Evolutionary conservation across 257 asterid genomes (phyloP).

Genomic region (Nicotiana otophora): DNA sequence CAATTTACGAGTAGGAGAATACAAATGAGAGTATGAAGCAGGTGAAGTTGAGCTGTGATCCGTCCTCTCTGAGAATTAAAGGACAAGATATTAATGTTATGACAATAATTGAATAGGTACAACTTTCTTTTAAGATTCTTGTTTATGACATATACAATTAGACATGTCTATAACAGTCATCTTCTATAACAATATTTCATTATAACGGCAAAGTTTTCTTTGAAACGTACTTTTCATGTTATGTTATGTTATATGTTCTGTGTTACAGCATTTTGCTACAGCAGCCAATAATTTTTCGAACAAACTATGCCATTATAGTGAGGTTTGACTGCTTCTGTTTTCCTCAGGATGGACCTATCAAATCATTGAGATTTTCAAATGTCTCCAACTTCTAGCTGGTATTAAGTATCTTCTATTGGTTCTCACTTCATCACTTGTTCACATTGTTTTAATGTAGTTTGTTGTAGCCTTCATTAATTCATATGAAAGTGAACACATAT

Average conservation of each 20-base stretch:
- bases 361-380: background rate
- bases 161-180: background rate
- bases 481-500: background rate
- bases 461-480: background rate
- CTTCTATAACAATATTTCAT: background rate
- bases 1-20: conserved; percentile 49
- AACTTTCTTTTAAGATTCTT: too few relatives aligned
- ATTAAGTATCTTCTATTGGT: background rate
- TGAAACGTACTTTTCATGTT: too few relatives aligned
- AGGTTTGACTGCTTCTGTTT: too few relatives aligned
- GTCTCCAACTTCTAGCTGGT: background rate
- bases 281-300: too few relatives aligned
- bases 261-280: too few relatives aligned
- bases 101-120: background rate
- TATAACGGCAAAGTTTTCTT: too few relatives aligned
- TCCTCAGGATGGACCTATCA: too few relatives aligned
- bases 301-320: too few relatives aligned
- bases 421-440: background rate
- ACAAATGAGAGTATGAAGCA: conserved; percentile 30
- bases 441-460: background rate
- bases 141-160: background rate
- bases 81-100: background rate
- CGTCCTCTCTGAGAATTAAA: conserved; percentile 44
- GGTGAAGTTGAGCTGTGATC: conserved; percentile 24
- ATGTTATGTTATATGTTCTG: too few relatives aligned